Percentiles rank a stretch among this genome's conserved stretches.
Evolutionary conservation across 176 grass and related monocot genomes (phyloP).

Genomic region (Eremochloa ophiuroides): DNA sequence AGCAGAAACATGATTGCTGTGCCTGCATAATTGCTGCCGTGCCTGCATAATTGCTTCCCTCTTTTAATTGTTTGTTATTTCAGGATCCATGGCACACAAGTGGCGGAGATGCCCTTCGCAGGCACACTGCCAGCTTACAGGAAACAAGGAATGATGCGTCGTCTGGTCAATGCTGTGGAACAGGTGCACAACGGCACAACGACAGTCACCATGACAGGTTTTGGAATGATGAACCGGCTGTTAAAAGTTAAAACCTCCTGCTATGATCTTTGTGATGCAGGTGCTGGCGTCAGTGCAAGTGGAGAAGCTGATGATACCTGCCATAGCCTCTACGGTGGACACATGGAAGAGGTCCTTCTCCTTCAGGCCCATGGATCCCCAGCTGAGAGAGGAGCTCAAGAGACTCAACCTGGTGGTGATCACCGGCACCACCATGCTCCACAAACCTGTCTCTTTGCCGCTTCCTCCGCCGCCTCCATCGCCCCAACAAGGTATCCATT

Average conservation of each 20-base stretch:
- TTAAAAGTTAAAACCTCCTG: background rate
- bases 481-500: background rate
- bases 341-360: conserved; percentile 66
- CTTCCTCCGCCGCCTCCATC: background rate
- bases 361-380: conserved; percentile 34
- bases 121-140: conserved; percentile 61
- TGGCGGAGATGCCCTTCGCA: conserved; percentile 80
- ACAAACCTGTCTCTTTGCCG: conserved; percentile 32
- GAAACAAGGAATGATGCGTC: conserved; percentile 69
- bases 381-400: conserved; percentile 44
- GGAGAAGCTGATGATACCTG: conserved; percentile 57
- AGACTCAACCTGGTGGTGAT: conserved; percentile 55
- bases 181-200: conserved; percentile 21
- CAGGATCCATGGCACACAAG: conserved; percentile 64
- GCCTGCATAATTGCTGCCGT: too few relatives aligned
- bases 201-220: too few relatives aligned
- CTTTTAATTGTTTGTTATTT: too few relatives aligned
- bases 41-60: too few relatives aligned
- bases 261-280: conserved; percentile 2
- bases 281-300: conserved; percentile 51
- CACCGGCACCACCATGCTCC: conserved; percentile 52
- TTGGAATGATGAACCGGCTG: too few relatives aligned
- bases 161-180: conserved; percentile 50
- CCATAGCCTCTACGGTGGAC: conserved; percentile 37
- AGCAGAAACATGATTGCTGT: too few relatives aligned